Percentiles rank a stretch among this genome's conserved stretches.
Evolutionary conservation across 1,284 basidiomycete genomes (phyloP).

Genomic region (Ustilago curta): DNA sequence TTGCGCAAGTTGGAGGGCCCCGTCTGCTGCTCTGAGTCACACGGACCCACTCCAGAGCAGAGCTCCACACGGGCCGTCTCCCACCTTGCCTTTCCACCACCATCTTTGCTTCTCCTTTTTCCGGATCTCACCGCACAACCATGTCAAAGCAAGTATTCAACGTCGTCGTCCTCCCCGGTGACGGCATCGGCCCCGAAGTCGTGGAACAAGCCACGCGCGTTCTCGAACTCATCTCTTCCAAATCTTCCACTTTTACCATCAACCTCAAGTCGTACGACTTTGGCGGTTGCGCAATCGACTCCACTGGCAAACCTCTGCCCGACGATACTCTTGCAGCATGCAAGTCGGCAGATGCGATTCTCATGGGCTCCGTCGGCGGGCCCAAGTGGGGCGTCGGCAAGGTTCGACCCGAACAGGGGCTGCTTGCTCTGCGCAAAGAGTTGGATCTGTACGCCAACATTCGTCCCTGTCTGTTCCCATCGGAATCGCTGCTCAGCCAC

Average conservation of each 20-base stretch:
- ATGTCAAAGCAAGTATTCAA: constrained; percentile 49
- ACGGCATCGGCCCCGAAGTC: constrained; percentile 98
- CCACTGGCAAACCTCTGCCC: constrained; percentile 84
- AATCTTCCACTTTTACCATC: constrained; percentile 76
- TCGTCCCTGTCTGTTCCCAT: constrained; percentile 93
- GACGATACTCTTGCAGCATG: constrained; percentile 79
- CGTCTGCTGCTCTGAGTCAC: constrained; percentile 16
- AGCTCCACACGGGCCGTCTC: neutral
- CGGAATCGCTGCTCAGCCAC: constrained; percentile 85
- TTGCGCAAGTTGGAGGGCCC: no score
- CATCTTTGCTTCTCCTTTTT: neutral
- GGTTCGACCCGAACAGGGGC: constrained; percentile 93
- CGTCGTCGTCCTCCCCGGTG: constrained; percentile 81
- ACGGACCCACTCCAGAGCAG: constrained; percentile 18
- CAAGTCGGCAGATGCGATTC: constrained; percentile 67
- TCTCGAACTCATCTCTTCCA: constrained; percentile 79
- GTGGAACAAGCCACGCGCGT: constrained; percentile 88
- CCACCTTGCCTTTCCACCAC: constrained; percentile 2
- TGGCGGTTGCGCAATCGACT: constrained; percentile 94
- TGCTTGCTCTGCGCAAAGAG: constrained; percentile 90
- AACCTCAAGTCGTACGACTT: constrained; percentile 79
- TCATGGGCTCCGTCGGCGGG: constrained; percentile 82
- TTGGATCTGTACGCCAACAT: constrained; percentile 98
- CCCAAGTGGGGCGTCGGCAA: constrained; percentile 96
- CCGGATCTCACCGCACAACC: neutral